These are phyloP conservation scores for Neurospora sp. DNA, from an alignment of 2,329 filamentous ascomycete genomes.

Conservation along the genomic window DNA sequence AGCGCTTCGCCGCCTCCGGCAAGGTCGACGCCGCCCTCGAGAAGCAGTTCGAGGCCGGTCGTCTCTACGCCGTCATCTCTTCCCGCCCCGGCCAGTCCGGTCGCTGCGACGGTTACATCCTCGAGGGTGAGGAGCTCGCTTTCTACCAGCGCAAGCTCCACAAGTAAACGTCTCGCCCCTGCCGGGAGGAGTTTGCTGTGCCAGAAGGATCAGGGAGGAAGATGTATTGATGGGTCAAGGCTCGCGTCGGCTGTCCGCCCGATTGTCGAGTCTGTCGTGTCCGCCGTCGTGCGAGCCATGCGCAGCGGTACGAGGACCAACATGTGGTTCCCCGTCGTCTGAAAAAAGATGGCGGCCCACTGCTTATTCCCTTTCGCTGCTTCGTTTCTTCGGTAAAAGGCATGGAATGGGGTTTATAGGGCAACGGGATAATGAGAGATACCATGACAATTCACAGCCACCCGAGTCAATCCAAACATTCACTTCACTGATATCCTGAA, in stretches of 20 bases:
- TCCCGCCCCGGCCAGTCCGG: slow-evolving; percentile 95
- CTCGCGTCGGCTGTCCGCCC: slow-evolving; percentile 15
- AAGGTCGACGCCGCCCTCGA: slow-evolving; percentile 91
- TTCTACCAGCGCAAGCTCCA: slow-evolving; percentile 99
- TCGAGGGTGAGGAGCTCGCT: slow-evolving; percentile 98
- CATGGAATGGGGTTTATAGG: slow-evolving; percentile 15
- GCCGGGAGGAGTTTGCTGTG: slow-evolving; percentile 3
- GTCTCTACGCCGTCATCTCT: slow-evolving; percentile 86
- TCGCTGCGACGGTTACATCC: slow-evolving; percentile 91
- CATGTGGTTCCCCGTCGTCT: slow-evolving; percentile 4
- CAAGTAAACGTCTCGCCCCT: slow-evolving; percentile 54
- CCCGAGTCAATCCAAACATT: slow-evolving; percentile 6
- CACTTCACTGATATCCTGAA: neutral
- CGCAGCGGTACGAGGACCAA: neutral
- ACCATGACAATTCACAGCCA: slow-evolving; percentile 12
- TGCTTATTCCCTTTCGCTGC: slow-evolving; percentile 10
- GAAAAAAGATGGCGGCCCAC: neutral
- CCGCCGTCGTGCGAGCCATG: neutral
- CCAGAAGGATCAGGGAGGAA: slow-evolving; percentile 9
- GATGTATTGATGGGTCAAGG: slow-evolving; percentile 10
- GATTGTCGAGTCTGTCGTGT: slow-evolving; percentile 15
- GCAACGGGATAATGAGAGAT: slow-evolving; percentile 15
- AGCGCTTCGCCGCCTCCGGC: slow-evolving; percentile 68
- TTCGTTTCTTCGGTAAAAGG: slow-evolving; percentile 15
- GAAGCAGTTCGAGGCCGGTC: slow-evolving; percentile 99